phyloP scores from a whole-genome alignment of 768 basidiomycete species.

The Pholiota molesta region DNA sequence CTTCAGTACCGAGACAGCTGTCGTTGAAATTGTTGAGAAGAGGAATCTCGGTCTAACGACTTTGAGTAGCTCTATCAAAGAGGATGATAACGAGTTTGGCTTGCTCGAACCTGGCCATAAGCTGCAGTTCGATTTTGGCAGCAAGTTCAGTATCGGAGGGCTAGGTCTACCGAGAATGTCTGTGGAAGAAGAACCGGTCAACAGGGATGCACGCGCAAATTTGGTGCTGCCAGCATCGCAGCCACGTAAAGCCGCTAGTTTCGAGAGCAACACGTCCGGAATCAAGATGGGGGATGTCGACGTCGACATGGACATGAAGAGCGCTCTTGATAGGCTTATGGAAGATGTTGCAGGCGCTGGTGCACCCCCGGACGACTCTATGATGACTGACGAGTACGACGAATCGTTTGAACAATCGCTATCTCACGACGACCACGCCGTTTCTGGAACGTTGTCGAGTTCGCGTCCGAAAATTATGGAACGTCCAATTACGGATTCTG shows the following conservation, averaged over 20 bases:
- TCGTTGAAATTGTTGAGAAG: conserved; percentile 51
- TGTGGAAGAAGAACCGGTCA: conserved; percentile 11
- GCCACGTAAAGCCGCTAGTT: conserved; percentile 20
- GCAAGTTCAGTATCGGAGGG: conserved; percentile 45
- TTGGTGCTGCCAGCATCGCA: conserved; percentile 7
- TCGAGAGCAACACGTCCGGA: conserved; percentile 30
- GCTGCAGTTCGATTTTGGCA: conserved; percentile 50
- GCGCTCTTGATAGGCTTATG: conserved; percentile 73
- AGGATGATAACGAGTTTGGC: conserved; percentile 36
- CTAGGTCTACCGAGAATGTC: conserved; percentile 32
- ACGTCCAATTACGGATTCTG: conserved; percentile 57
- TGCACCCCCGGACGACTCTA: conserved; percentile 42
- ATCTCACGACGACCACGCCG: conserved; percentile 25
- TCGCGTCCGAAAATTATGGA: conserved; percentile 38
- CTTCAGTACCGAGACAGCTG: conserved; percentile 52
- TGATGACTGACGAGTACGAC: conserved; percentile 44
- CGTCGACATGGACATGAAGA: conserved; percentile 72
- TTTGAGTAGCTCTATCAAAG: conserved; percentile 17
- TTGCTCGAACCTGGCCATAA: conserved; percentile 26
- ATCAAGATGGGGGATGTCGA: conserved; percentile 54
- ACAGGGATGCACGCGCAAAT: conserved; percentile 8
- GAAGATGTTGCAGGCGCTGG: conserved; percentile 61
- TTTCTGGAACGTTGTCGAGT: conserved; percentile 12
- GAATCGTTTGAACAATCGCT: conserved; percentile 37
- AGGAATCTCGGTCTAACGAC: conserved; percentile 27